Base-by-base conservation (phyloP, 768 basidiomycete genomes). In the Lactarius sp. region DNA sequence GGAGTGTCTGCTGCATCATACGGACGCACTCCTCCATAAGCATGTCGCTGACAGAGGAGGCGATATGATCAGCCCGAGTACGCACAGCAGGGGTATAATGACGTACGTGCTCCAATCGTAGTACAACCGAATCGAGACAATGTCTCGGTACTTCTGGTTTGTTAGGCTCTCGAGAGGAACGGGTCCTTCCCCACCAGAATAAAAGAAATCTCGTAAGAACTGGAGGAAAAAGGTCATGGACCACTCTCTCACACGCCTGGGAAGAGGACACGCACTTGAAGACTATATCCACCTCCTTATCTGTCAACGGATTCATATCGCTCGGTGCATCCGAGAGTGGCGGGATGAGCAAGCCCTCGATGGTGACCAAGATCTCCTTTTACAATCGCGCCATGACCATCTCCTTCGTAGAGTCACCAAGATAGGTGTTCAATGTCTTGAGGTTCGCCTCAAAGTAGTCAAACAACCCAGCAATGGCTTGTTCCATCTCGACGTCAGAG, bases 201-300 rank as follows among this genome's bases (percentile, higher is more conserved):
- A 86, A 79, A 98, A 98, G 77, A 94, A 99, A 72, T 97, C 92
- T 60, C 88, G 80, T 72, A 99, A 71, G 79, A 98, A 98, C 92
- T 96, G 65, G 4, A 66, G 36, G 51, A 20, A 27, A 27, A 18
- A 51, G 63, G 41, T 61, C 36, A 61, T 56, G 4, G 6, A 47
- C 8, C 18, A 6, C 22, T 13, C 34, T 7, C 27, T 36, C 18
- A 61, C 34, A 51, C 5, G 44, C 33, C 49, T 9, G 14, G 18
- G 6, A 6, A 7, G 16, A 42, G 65, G 33, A 4, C n/a, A 69
- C 75, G 18, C 97, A 98, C 73, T 94, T 96, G 78, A 98, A 93
- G n/a, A 95, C 96, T 63, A 98, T 88, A 72, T 98, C 97, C 42
- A 98, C 90, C 76, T 98, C 97, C 75, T 96, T 95, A 70, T 98